Percentiles rank a stretch among this genome's conserved stretches.
phyloP scores from a whole-genome alignment of 441 rosid species.

The Gossypium gossypioides region DNA sequence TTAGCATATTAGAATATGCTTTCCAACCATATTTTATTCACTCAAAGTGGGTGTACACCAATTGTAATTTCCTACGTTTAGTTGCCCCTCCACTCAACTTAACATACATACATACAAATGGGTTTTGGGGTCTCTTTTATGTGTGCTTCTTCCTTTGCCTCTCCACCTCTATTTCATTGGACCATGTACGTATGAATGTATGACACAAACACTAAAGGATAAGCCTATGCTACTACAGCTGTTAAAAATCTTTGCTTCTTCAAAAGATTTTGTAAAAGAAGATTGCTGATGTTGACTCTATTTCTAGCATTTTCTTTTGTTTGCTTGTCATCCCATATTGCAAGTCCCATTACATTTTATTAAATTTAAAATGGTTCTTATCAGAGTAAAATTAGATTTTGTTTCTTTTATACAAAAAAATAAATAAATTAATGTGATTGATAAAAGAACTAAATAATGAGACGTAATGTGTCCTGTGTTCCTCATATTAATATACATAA shows the following conservation, averaged over 20 bases:
- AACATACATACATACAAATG: neutral
- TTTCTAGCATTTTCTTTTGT: neutral
- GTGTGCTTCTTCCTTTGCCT: neutral
- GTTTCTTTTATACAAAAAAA: no score
- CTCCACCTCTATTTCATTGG: neutral
- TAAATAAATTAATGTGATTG: no score
- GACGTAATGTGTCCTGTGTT: rapidly evolving
- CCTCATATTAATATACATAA: no score
- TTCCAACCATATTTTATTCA: neutral
- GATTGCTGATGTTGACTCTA: neutral
- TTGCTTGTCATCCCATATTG: neutral
- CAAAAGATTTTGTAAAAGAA: neutral
- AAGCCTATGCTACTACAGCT: neutral
- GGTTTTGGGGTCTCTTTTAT: neutral
- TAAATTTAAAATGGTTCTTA: no score
- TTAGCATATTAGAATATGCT: neutral
- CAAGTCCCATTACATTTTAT: no score
- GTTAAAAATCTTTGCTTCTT: neutral
- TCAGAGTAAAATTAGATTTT: rapidly evolving
- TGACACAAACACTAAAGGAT: neutral
- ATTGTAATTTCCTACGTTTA: neutral
- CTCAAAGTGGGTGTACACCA: neutral
- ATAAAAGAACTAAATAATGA: no score
- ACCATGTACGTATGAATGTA: no score
- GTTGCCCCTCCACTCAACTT: neutral